These are phyloP conservation scores for Fistulina hepatica DNA, from an alignment of 1,284 basidiomycete genomes.

Conservation along the genomic window DNA sequence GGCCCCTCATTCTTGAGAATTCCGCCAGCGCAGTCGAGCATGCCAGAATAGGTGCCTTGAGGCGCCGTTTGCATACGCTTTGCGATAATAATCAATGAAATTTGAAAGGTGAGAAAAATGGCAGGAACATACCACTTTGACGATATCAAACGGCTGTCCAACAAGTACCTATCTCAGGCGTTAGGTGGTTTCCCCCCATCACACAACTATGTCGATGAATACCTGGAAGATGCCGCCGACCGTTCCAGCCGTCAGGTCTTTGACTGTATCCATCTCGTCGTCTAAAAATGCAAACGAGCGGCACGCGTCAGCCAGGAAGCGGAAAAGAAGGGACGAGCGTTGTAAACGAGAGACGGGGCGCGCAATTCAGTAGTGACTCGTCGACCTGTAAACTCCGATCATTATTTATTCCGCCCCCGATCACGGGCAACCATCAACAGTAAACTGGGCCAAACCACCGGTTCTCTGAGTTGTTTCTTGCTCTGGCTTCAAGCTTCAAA, in stretches of 20 bases:
- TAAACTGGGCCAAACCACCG: too few relatives aligned
- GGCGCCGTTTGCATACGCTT: slow-evolving; percentile 92
- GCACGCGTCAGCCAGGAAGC: too few relatives aligned
- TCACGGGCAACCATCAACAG: too few relatives aligned
- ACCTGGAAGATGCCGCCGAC: slow-evolving; percentile 86
- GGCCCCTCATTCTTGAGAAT: slow-evolving; percentile 90
- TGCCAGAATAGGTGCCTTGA: slow-evolving; percentile 79
- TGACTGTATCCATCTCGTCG: slow-evolving; percentile 46
- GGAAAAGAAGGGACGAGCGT: too few relatives aligned
- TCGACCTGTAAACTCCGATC: too few relatives aligned
- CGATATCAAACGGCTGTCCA: slow-evolving; percentile 94
- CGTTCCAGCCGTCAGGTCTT: slow-evolving; percentile 80
- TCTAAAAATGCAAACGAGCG: too few relatives aligned
- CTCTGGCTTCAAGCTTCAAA: too few relatives aligned
- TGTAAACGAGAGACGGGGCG: too few relatives aligned
- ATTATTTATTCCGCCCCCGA: too few relatives aligned
- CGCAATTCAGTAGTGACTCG: too few relatives aligned
- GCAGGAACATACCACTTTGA: slow-evolving; percentile 79
- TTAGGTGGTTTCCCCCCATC: slow-evolving; percentile 8
- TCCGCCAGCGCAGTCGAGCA: slow-evolving; percentile 80
- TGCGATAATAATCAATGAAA: slow-evolving; percentile 11
- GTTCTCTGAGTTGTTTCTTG: too few relatives aligned
- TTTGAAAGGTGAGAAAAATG: slow-evolving; percentile 8
- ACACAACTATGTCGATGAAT: slow-evolving; percentile 6
- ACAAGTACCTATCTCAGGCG: slow-evolving; percentile 58